phyloP scores from a whole-genome alignment of 495 filamentous ascomycete species.

The Neohortaea acidophila region DNA sequence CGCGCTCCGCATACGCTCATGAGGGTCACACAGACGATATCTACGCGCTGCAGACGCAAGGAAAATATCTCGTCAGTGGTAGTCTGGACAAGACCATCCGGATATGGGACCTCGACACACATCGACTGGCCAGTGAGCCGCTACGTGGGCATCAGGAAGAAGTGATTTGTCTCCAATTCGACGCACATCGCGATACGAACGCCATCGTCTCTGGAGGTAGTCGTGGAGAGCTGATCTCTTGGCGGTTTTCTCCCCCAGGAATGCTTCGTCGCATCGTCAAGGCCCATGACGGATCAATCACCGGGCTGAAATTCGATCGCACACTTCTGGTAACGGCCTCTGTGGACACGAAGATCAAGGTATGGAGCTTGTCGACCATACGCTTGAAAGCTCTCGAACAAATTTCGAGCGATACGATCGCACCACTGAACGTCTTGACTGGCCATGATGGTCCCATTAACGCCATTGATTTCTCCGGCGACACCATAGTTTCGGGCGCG shows the following conservation, averaged over 20 bases:
- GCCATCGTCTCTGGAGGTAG: constrained; percentile 84
- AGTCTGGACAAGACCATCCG: constrained; percentile 76
- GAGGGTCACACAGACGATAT: constrained; percentile 84
- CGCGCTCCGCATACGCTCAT: constrained; percentile 58
- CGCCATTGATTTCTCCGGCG: no score
- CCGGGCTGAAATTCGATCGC: no score
- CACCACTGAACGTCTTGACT: no score
- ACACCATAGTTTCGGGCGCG: no score
- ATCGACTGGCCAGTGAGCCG: constrained; percentile 53
- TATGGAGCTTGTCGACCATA: no score
- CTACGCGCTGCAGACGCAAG: constrained; percentile 74
- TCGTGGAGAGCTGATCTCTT: constrained; percentile 71
- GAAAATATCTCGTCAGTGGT: constrained; percentile 82
- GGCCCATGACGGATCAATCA: no score
- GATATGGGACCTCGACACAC: constrained; percentile 75
- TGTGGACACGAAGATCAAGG: no score
- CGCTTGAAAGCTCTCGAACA: no score
- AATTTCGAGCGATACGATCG: no score
- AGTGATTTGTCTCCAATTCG: constrained; percentile 87
- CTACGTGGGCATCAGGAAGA: constrained; percentile 63
- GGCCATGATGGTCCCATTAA: no score
- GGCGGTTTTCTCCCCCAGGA: constrained; percentile 92
- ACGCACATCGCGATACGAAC: constrained; percentile 69
- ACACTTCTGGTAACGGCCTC: no score
- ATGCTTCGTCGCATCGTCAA: no score